A percentile compares a stretch with the other conserved stretches of the same genome.
phyloP scores from a whole-genome alignment of 2,329 filamentous ascomycete genomes.

The Aureobasidium leucospermi region DNA sequence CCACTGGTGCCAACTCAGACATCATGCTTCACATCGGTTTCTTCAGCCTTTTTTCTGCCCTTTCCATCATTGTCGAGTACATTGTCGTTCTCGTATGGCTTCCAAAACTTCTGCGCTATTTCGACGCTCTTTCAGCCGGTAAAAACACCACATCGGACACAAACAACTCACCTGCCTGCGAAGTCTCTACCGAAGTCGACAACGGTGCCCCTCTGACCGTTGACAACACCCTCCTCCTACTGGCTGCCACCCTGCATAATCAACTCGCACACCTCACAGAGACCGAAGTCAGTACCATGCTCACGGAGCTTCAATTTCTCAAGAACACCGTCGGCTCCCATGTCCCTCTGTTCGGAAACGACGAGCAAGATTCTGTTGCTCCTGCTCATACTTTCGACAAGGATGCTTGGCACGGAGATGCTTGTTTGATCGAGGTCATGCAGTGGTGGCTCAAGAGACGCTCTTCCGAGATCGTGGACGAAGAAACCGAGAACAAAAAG shows the following conservation, averaged over 20 bases:
- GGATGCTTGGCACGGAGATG: not conserved
- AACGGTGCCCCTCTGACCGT: not conserved
- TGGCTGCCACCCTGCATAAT: not conserved
- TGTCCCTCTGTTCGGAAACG: not conserved
- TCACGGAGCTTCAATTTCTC: not conserved
- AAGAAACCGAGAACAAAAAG: not conserved
- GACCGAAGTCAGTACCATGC: not conserved
- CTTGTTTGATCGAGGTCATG: not conserved
- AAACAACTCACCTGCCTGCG: too few relatives aligned
- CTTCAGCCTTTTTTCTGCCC: too few relatives aligned
- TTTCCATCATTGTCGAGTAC: too few relatives aligned
- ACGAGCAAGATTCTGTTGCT: not conserved
- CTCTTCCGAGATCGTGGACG: not conserved
- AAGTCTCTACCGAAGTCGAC: too few relatives aligned
- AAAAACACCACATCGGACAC: too few relatives aligned
- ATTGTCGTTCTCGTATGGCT: too few relatives aligned
- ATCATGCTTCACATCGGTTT: too few relatives aligned
- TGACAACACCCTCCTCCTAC: not conserved
- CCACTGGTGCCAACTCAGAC: too few relatives aligned
- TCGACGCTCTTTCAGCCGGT: too few relatives aligned
- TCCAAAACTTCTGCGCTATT: too few relatives aligned
- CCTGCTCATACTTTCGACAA: not conserved
- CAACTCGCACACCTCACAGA: not conserved
- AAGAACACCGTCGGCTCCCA: not conserved
- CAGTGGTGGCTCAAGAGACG: not conserved